These are phyloP conservation scores for Cutaneotrichosporon sp. DNA, from an alignment of 1,284 basidiomycete genomes.

Conservation along the genomic window DNA sequence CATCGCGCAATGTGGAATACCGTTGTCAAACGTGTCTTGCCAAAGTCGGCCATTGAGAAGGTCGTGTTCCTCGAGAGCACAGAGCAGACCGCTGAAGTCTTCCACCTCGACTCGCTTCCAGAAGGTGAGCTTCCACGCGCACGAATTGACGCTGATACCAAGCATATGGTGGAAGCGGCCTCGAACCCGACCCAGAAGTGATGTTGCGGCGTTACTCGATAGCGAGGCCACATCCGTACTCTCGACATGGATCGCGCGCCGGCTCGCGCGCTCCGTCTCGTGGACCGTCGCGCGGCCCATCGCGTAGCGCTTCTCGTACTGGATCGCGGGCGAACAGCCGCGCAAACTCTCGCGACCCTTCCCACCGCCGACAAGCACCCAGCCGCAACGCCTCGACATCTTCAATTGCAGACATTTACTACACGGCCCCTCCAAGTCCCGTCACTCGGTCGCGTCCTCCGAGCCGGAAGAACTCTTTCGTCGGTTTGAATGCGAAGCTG, in stretches of 20 bases:
- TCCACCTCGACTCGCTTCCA: conserved; percentile 36
- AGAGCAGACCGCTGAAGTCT: conserved; percentile 26
- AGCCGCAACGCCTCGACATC: conserved; percentile 18
- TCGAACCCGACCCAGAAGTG: conserved; percentile 21
- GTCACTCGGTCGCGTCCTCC: not conserved
- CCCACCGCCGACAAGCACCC: not conserved
- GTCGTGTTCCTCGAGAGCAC: conserved; percentile 47
- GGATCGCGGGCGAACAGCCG: conserved; percentile 1
- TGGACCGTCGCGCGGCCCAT: not conserved
- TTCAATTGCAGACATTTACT: conserved; percentile 47
- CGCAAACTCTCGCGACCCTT: not conserved
- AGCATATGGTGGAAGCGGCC: conserved; percentile 31
- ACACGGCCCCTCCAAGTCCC: conserved; percentile 37
- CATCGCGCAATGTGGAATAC: conserved; percentile 51
- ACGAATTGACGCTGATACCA: not conserved
- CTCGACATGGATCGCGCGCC: conserved; percentile 12
- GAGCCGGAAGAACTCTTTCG: not conserved
- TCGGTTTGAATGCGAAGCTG: conserved; percentile 9
- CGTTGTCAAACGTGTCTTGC: conserved; percentile 50
- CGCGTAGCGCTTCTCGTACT: conserved; percentile 3
- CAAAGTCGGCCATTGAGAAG: conserved; percentile 50
- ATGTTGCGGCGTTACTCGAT: conserved; percentile 28
- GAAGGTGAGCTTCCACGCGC: conserved; percentile 17
- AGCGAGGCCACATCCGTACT: conserved; percentile 14
- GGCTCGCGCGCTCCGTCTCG: conserved; percentile 10